phyloP scores from a whole-genome alignment of 1,284 basidiomycete genomes.

The Microbotryum silenes-acaulis region DNA sequence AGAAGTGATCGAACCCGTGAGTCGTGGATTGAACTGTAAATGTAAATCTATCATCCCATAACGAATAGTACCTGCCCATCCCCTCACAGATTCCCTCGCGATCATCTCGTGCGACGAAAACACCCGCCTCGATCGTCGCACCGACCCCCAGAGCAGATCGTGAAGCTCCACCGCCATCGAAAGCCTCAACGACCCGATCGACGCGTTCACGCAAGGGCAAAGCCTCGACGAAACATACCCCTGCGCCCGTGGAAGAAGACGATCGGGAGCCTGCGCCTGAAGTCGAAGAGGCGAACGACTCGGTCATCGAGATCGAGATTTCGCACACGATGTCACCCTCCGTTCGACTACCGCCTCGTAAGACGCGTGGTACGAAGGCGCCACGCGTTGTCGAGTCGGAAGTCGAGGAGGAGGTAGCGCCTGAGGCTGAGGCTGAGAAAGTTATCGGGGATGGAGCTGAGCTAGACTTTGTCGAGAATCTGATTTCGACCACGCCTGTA shows the following conservation, averaged over 20 bases:
- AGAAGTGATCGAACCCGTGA: background rate
- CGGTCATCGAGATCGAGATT: background rate
- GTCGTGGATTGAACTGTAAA: too few species aligned
- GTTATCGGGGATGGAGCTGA: background rate
- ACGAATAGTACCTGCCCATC: too few species aligned
- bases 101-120: background rate
- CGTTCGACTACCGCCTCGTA: background rate
- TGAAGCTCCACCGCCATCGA: too few species aligned
- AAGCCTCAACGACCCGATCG: too few species aligned
- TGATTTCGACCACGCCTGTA: background rate
- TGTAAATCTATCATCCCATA: too few species aligned
- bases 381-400: background rate
- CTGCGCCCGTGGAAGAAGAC: too few species aligned
- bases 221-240: too few species aligned
- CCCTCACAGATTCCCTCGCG: too few species aligned
- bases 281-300: background rate
- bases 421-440: background rate
- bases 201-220: too few species aligned
- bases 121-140: background rate
- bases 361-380: constrained; percentile 11
- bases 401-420: background rate
- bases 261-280: too few species aligned
- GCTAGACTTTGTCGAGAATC: background rate
- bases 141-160: too few species aligned
- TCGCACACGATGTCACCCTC: background rate